phyloP scores from a whole-genome alignment of 2,329 filamentous ascomycete species.

The Hypoxylon sp. region DNA sequence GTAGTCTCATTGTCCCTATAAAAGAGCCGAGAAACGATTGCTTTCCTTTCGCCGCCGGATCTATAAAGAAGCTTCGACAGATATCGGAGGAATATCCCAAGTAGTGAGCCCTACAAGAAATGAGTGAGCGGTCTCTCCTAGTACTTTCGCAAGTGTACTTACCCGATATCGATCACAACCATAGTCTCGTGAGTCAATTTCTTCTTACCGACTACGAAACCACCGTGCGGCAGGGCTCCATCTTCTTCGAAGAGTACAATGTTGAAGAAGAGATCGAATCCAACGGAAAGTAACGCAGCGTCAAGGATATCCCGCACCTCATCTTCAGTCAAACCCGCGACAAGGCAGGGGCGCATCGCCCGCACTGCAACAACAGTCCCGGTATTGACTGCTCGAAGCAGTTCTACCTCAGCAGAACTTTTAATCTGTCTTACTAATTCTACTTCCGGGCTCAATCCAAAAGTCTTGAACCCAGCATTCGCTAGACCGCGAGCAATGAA shows the following conservation, averaged over 20 bases:
- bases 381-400: slow-evolving; percentile 72
- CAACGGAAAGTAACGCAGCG: slow-evolving; percentile 65
- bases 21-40: not conserved
- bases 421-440: slow-evolving; percentile 72
- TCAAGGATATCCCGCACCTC: slow-evolving; percentile 69
- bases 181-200: slow-evolving; percentile 67
- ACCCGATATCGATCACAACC: slow-evolving; percentile 71
- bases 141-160: slow-evolving; percentile 41
- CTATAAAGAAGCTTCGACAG: slow-evolving; percentile 71
- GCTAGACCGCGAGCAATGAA: slow-evolving; percentile 71
- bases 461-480: slow-evolving; percentile 66
- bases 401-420: slow-evolving; percentile 66
- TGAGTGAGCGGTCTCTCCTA: slow-evolving; percentile 32
- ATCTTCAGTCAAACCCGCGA: slow-evolving; percentile 68
- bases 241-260: slow-evolving; percentile 73
- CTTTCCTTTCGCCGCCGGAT: slow-evolving; percentile 40
- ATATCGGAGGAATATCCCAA: slow-evolving; percentile 75
- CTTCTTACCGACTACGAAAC: slow-evolving; percentile 65
- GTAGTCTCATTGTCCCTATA: slow-evolving; percentile 1
- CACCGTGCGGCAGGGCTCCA: slow-evolving; percentile 67
- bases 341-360: slow-evolving; percentile 68
- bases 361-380: slow-evolving; percentile 72
- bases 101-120: slow-evolving; percentile 62
- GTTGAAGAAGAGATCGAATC: slow-evolving; percentile 71
- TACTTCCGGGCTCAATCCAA: slow-evolving; percentile 66